phyloP scores from a whole-genome alignment of 176 grass and related monocot species.

The Olyra latifolia region DNA sequence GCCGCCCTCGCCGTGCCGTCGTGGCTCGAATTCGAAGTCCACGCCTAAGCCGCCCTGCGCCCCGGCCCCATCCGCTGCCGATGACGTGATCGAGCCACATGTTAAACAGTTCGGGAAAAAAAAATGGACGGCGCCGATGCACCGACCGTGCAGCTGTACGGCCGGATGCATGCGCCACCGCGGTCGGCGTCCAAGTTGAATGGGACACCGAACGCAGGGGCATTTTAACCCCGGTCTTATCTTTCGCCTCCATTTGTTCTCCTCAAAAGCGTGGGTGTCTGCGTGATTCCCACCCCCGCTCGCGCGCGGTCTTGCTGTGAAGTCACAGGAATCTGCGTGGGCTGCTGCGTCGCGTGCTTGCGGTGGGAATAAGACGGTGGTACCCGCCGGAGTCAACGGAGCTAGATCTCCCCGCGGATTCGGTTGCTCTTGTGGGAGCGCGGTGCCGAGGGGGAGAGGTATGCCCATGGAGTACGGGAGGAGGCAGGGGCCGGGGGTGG shows the following conservation, averaged over 20 bases:
- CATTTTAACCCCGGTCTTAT: background rate
- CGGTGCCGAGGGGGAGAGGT: background rate
- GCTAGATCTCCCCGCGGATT: slow-evolving; percentile 12
- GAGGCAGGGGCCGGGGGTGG: slow-evolving; percentile 31
- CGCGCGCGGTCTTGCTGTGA: background rate
- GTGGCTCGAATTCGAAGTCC: background rate
- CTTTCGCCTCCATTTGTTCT: background rate
- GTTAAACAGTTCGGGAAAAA: background rate
- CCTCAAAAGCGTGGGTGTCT: background rate
- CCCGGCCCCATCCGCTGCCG: background rate
- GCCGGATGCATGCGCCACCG: background rate
- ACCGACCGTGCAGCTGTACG: no score
- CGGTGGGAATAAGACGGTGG: slow-evolving; percentile 24
- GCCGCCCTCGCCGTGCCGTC: background rate
- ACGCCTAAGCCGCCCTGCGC: background rate
- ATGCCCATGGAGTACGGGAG: slow-evolving; percentile 50
- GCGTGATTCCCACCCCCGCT: background rate
- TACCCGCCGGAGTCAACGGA: slow-evolving; percentile 21
- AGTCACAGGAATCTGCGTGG: slow-evolving; percentile 20
- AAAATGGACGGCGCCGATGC: background rate
- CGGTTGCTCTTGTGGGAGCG: background rate
- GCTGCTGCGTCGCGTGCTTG: background rate
- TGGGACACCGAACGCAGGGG: background rate
- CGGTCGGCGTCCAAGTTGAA: background rate
- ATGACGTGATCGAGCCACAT: background rate